Conservation (phyloP, 1,284 basidiomycete species). For the Austroboletus niveus region DNA sequence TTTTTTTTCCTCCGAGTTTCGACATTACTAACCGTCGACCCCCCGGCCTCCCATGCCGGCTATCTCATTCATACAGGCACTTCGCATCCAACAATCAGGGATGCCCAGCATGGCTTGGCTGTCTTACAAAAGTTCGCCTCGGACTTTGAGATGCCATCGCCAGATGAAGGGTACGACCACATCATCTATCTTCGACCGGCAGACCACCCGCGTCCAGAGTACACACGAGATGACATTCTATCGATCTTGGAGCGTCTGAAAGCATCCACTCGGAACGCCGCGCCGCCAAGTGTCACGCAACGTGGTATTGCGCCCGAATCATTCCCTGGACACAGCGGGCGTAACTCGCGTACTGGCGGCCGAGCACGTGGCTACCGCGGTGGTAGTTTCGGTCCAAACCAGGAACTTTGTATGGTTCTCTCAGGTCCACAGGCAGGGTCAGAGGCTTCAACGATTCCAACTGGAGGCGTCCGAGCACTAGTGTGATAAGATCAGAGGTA, state of each 20-base stretch:
- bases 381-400: constrained; percentile 9
- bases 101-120: constrained; percentile 50
- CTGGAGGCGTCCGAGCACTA: constrained; percentile 20
- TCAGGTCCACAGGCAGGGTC: constrained; percentile 18
- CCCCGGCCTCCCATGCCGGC: not conserved
- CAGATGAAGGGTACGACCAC: constrained; percentile 59
- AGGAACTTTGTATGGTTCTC: constrained; percentile 12
- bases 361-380: constrained; percentile 26
- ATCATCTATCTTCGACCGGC: constrained; percentile 51
- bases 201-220: constrained; percentile 48
- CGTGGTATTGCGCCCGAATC: constrained; percentile 5
- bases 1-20: constrained; percentile 2
- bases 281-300: constrained; percentile 2
- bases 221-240: constrained; percentile 50
- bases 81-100: constrained; percentile 68
- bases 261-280: constrained; percentile 29
- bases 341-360: constrained; percentile 10
- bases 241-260: constrained; percentile 49
- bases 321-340: constrained; percentile 6
- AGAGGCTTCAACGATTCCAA: constrained; percentile 11
- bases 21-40: constrained; percentile 3
- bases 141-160: constrained; percentile 51
- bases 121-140: constrained; percentile 60
- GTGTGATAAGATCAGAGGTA: constrained; percentile 10
- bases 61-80: constrained; percentile 43